phyloP scores from a whole-genome alignment of 768 basidiomycete species.

The Asterophora parasitica region DNA sequence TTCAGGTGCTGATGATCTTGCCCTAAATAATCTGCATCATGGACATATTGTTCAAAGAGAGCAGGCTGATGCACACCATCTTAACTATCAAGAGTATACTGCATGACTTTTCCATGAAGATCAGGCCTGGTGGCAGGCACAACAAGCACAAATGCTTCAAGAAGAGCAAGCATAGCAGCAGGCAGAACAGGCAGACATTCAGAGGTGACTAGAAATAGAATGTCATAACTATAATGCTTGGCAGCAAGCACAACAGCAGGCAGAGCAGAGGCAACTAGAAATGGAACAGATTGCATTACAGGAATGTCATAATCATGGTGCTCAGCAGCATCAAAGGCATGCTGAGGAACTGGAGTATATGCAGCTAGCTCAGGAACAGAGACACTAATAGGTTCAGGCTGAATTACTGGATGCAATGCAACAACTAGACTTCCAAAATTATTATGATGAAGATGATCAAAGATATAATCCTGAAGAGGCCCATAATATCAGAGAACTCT shows the following conservation, averaged over 20 bases:
- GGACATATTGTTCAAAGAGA: neutral
- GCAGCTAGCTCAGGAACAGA: no score
- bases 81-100: neutral
- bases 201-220: no score
- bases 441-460: neutral
- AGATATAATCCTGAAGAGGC: neutral
- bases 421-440: neutral
- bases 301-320: no score
- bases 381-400: neutral
- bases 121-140: neutral
- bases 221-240: no score
- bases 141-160: neutral
- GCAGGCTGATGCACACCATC: neutral
- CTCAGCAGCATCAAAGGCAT: no score
- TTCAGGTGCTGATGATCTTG: conserved; percentile 4
- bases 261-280: no score
- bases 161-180: neutral
- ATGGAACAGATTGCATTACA: no score
- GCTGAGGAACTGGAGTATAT: no score
- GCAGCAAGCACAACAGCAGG: no score
- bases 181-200: no score
- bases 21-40: neutral
- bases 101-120: neutral
- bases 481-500: neutral
- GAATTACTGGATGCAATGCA: neutral